Evolutionary conservation across 192 early-diverging fungal species (phyloP), one percentile per base, ranked within the genome.

Genomic region (Diversispora eburnea): DNA sequence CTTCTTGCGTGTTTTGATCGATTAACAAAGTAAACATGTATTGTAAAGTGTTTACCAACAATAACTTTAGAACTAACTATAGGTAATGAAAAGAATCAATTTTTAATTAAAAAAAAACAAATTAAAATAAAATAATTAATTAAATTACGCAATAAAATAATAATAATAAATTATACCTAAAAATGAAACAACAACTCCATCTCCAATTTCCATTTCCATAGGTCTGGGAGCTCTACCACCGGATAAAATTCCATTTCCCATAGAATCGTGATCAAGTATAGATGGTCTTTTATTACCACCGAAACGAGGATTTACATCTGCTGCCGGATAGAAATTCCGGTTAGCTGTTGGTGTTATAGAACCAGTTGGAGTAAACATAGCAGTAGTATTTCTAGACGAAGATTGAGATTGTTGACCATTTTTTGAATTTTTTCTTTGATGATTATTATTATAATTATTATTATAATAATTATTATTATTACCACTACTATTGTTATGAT

Each of bases 21-120:
- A 57, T 87, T 87, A 33, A 87, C 86, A 74, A 87, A 83, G 65
- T 85, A 87, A 52, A 87, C 80, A 49, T 85, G 81, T 0, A 87
- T 71, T 9, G 81, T 79, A 72, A 87, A 87, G 5, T 83, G 77
- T 48, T 84, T 85, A 5, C 86, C 86, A 0, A 85, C 80, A 54
- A 77, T 74, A 9, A 87, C 78, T 3, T 76, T 67, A 15, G 78
- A 77, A 55, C 74, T 75, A 8, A 81, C 80, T 81, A 51, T 48
- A 5, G 17, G 5, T 46, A 15, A 41, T 39, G 67, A 61, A 33
- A 71, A 49, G n/a, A 22, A 8, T 43, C 1, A 77, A 42, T 33
- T 33, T 33, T 33, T 33, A 33, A 33, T 33, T 46, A 51, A 55
- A n/a, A n/a, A n/a, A n/a, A n/a, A n/a, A n/a, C n/a, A n/a, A 20